phyloP scores from a whole-genome alignment of 768 basidiomycete genomes.

The Porpolomopsis calyptriformis region DNA sequence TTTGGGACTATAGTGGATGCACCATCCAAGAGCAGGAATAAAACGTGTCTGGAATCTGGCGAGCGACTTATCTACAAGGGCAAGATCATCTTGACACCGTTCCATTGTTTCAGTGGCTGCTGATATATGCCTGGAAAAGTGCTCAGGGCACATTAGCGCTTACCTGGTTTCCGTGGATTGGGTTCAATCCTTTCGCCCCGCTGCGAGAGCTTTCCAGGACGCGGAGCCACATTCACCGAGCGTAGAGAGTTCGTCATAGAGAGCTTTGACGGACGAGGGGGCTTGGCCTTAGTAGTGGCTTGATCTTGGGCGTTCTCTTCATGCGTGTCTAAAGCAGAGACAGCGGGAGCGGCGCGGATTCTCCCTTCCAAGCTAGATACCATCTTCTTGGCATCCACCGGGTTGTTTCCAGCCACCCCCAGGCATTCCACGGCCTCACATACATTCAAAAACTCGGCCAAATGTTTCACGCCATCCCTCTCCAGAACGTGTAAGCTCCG shows the following conservation, averaged over 20 bases:
- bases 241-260: background rate
- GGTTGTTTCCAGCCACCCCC: slow-evolving; percentile 11
- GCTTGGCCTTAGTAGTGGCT: background rate
- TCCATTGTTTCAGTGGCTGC: background rate
- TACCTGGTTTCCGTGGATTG: background rate
- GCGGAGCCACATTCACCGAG: slow-evolving; percentile 6
- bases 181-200: background rate
- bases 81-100: background rate
- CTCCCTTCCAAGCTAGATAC: too few species aligned
- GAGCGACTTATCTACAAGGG: slow-evolving; percentile 1
- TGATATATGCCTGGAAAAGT: too few species aligned
- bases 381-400: too few species aligned
- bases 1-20: slow-evolving; percentile 28
- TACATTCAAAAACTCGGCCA: slow-evolving; percentile 18
- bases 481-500: slow-evolving; percentile 17
- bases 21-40: slow-evolving; percentile 33
- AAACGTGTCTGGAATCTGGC: slow-evolving; percentile 25
- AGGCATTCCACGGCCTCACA: slow-evolving; percentile 17
- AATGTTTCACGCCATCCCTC: slow-evolving; percentile 16
- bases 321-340: too few species aligned
- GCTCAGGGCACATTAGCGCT: too few species aligned
- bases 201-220: slow-evolving; percentile 7
- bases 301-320: slow-evolving; percentile 6
- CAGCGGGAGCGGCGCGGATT: too few species aligned
- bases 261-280: background rate